Conservation (phyloP, 768 basidiomycete genomes). For the Calocybe cyanea region DNA sequence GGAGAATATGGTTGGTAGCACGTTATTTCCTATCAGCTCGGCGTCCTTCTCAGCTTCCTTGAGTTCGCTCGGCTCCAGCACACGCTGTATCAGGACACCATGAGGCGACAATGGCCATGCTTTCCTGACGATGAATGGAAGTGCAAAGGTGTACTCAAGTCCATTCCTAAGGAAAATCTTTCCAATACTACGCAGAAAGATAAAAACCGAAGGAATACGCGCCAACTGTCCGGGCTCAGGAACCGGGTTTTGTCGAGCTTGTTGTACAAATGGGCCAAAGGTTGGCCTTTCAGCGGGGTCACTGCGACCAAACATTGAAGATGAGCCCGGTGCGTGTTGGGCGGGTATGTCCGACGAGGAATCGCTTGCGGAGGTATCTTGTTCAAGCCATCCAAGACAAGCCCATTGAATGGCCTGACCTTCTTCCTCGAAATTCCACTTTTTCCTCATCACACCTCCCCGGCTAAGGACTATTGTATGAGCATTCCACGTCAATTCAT, state of each 20-base stretch:
- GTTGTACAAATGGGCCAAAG: slow-evolving; percentile 52
- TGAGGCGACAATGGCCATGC: slow-evolving; percentile 80
- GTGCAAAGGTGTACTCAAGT: slow-evolving; percentile 68
- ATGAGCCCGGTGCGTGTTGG: slow-evolving; percentile 25
- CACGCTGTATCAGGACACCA: slow-evolving; percentile 76
- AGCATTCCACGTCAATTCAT: slow-evolving; percentile 70
- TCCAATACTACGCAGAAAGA: slow-evolving; percentile 74
- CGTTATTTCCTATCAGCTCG: slow-evolving; percentile 59
- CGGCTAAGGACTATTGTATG: slow-evolving; percentile 58
- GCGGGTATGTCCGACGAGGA: slow-evolving; percentile 25
- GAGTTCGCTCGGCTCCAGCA: slow-evolving; percentile 62
- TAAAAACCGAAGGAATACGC: slow-evolving; percentile 60
- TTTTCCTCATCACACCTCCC: slow-evolving; percentile 65
- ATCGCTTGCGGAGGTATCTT: slow-evolving; percentile 28
- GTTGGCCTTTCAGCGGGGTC: slow-evolving; percentile 34
- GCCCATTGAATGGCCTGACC: slow-evolving; percentile 74
- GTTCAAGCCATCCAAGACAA: slow-evolving; percentile 71
- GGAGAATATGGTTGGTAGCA: slow-evolving; percentile 79
- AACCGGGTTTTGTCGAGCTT: slow-evolving; percentile 35
- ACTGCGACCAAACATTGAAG: slow-evolving; percentile 18
- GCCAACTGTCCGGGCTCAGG: slow-evolving; percentile 31
- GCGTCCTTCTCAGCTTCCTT: slow-evolving; percentile 60
- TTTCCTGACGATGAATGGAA: slow-evolving; percentile 76
- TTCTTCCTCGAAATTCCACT: slow-evolving; percentile 74
- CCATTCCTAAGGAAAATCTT: slow-evolving; percentile 72